These are phyloP conservation scores for Delphinella strobiligena DNA, from an alignment of 2,329 filamentous ascomycete species.

Conservation along the genomic window DNA sequence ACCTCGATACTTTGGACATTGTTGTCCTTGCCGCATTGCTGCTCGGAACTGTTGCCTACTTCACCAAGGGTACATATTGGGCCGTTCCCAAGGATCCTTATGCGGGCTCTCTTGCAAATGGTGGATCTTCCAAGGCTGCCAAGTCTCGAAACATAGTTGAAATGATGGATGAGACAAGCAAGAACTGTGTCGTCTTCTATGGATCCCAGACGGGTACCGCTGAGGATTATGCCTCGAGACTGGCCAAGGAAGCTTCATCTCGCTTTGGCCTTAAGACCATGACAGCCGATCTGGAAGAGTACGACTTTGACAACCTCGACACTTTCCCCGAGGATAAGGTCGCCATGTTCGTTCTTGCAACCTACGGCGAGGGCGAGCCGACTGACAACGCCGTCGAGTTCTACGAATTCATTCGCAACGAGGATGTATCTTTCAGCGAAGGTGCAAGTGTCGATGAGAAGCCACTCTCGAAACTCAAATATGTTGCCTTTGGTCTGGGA, in stretches of 20 bases:
- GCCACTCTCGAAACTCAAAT: conserved; percentile 73
- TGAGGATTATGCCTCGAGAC: conserved; percentile 90
- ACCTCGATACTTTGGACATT: conserved; percentile 92
- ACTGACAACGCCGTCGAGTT: conserved; percentile 99
- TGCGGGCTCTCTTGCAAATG: conserved; percentile 58
- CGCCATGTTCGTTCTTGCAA: conserved; percentile 89
- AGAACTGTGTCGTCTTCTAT: conserved; percentile 98
- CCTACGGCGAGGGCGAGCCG: conserved; percentile 95
- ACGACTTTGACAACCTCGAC: conserved; percentile 92
- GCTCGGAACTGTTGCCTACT: conserved; percentile 82
- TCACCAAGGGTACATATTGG: conserved; percentile 96
- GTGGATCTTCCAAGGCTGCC: conserved; percentile 56
- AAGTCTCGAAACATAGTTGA: conserved; percentile 88
- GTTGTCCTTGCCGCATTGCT: conserved; percentile 79
- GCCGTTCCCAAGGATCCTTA: conserved; percentile 81
- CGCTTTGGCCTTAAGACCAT: conserved; percentile 95
- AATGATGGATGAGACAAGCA: conserved; percentile 89
- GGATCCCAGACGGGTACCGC: conserved; percentile 97
- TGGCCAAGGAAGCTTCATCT: conserved; percentile 95
- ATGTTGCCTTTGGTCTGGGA: conserved; percentile 52
- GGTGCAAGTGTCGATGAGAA: conserved; percentile 49
- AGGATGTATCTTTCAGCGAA: conserved; percentile 71
- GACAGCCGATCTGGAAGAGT: conserved; percentile 96
- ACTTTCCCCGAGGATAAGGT: conserved; percentile 80
- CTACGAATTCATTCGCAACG: conserved; percentile 84